Conservation (phyloP, 257 asterid species). For the Solanum stenotomum region DNA sequence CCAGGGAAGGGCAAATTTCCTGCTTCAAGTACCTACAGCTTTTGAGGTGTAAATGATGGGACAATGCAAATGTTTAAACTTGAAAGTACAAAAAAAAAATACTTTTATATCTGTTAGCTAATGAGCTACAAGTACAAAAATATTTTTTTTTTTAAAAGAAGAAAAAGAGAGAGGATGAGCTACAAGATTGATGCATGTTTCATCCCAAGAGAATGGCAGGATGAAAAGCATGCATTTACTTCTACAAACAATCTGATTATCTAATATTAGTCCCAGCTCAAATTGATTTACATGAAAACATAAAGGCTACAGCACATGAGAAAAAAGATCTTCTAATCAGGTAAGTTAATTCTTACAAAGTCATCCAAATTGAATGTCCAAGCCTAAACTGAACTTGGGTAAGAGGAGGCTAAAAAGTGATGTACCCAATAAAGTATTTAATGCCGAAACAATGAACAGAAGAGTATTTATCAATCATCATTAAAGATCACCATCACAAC, state of each 20-base stretch:
- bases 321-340: not conserved
- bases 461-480: not conserved
- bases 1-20: slow-evolving; percentile 11
- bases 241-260: not conserved
- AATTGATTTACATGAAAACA: not conserved
- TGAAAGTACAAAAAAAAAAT: not conserved
- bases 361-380: not conserved
- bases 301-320: not conserved
- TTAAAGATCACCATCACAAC: not conserved
- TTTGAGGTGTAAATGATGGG: slow-evolving; percentile 6
- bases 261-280: not conserved
- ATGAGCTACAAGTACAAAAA: not conserved
- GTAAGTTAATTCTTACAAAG: not conserved
- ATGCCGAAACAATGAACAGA: not conserved
- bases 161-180: not conserved
- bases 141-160: no score
- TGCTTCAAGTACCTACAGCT: slow-evolving; percentile 39
- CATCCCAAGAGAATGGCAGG: not conserved
- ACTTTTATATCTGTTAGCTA: not conserved
- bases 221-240: not conserved
- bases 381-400: not conserved
- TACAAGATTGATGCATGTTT: not conserved
- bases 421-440: not conserved
- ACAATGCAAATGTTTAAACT: not conserved
- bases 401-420: not conserved